A percentile compares a stretch with the other conserved stretches of the same genome.
phyloP scores from a whole-genome alignment of 176 grass and related monocot species.

The Aegilops tauschii region DNA sequence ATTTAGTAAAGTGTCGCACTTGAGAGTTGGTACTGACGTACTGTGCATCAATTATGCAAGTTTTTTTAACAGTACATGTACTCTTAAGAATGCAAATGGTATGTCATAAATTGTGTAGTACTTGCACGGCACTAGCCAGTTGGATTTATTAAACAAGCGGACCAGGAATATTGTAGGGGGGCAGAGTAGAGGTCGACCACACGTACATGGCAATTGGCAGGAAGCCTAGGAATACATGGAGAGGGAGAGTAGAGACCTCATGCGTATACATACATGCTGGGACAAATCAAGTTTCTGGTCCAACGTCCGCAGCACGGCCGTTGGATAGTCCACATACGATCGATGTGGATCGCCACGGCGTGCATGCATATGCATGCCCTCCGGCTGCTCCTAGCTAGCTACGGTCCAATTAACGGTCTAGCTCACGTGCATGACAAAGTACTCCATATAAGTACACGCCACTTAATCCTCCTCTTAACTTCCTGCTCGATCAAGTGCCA shows the following conservation, averaged over 20 bases:
- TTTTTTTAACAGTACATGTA: neutral
- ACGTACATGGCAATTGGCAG: neutral
- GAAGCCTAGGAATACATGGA: neutral
- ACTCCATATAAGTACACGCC: neutral
- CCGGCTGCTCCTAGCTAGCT: neutral
- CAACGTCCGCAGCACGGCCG: slow-evolving; percentile 48
- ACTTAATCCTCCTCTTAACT: neutral
- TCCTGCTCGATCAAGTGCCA: neutral
- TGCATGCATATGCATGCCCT: neutral
- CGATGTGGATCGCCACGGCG: slow-evolving; percentile 21
- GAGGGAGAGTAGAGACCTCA: neutral
- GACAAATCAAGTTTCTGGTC: slow-evolving; percentile 34
- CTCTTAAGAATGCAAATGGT: neutral
- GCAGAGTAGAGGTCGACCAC: slow-evolving; percentile 3
- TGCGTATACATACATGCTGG: neutral
- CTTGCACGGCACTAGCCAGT: neutral
- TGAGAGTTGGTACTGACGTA: neutral
- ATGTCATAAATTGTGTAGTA: neutral
- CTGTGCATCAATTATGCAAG: too few relatives aligned
- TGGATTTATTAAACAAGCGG: slow-evolving; percentile 21
- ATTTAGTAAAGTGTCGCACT: neutral
- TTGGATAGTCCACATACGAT: slow-evolving; percentile 52
- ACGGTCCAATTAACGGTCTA: neutral
- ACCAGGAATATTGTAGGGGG: slow-evolving; percentile 19
- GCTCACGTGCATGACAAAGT: neutral